A percentile compares a stretch with the other conserved stretches of the same genome.
Evolutionary conservation across 1,284 basidiomycete genomes (phyloP).

Genomic region (Termitomyces sp.): DNA sequence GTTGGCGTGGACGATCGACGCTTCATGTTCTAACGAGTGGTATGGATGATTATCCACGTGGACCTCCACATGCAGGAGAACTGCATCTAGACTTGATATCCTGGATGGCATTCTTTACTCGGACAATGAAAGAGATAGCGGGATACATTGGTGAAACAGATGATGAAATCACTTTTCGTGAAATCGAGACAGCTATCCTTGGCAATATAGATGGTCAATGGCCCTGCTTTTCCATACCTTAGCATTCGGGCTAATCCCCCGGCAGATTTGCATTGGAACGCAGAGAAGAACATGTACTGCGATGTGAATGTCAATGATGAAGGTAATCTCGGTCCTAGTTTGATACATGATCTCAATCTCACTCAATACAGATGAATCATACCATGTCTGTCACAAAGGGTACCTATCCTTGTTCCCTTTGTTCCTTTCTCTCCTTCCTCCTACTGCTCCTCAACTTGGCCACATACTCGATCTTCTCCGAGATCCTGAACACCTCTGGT

Average conservation of each 20-base stretch:
- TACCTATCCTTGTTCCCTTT: conserved; percentile 94
- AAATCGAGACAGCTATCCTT: conserved; percentile 76
- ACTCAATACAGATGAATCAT: conserved; percentile 71
- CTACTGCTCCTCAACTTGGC: conserved; percentile 74
- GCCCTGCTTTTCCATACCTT: background rate
- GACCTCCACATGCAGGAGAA: conserved; percentile 83
- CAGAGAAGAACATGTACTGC: conserved; percentile 87
- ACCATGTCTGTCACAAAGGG: conserved; percentile 85
- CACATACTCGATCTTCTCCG: conserved; percentile 74
- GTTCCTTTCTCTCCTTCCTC: conserved; percentile 72
- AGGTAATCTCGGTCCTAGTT: conserved; percentile 39
- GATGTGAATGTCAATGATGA: conserved; percentile 82
- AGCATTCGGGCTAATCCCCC: background rate
- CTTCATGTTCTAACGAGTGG: conserved; percentile 89
- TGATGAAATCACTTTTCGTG: conserved; percentile 69
- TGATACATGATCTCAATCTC: background rate
- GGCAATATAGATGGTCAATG: conserved; percentile 80
- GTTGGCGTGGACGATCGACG: conserved; percentile 89
- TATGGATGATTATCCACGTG: conserved; percentile 93
- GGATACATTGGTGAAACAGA: conserved; percentile 79
- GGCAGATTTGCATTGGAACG: conserved; percentile 89
- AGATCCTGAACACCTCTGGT: conserved; percentile 86
- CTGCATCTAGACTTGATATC: conserved; percentile 88
- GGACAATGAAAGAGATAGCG: conserved; percentile 85
- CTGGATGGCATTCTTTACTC: conserved; percentile 93